A percentile compares a stretch with the other conserved stretches of the same genome.
Conservation (phyloP, 371 early-diverging fungal species). For the Mortierella sp. region DNA sequence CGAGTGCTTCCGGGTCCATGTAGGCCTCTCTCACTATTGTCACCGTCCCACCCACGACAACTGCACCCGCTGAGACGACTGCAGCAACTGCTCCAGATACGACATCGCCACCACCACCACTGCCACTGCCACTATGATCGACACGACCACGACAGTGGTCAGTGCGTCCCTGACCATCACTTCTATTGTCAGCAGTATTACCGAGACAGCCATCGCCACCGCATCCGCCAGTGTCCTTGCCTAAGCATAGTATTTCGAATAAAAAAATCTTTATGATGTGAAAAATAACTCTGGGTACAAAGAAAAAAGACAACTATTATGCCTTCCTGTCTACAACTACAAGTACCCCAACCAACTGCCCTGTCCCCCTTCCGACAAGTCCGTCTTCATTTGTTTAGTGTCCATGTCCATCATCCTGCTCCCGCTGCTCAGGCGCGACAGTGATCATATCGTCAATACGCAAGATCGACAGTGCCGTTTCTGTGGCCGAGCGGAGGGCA, state of each 20-base stretch:
- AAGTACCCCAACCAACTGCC: neutral
- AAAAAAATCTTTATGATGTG: neutral
- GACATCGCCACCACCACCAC: neutral
- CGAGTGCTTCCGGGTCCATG: neutral
- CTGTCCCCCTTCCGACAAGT: neutral
- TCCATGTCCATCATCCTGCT: slow-evolving; percentile 68
- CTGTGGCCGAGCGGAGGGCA: slow-evolving; percentile 99
- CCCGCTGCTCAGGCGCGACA: slow-evolving; percentile 65
- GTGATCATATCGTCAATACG: slow-evolving; percentile 99
- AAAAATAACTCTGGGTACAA: neutral
- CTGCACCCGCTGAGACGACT: neutral
- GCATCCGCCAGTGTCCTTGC: neutral
- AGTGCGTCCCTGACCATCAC: neutral
- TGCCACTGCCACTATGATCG: neutral
- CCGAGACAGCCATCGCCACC: neutral
- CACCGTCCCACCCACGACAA: neutral
- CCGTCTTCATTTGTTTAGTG: slow-evolving; percentile 63
- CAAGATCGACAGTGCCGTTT: slow-evolving; percentile 99
- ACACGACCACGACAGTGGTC: neutral
- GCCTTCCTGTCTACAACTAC: neutral
- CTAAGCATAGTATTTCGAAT: neutral
- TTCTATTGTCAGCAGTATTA: neutral
- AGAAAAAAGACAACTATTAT: neutral
- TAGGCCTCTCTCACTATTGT: neutral
- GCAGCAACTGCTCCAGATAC: neutral